Percentiles rank a stretch among this genome's conserved stretches.
These are phyloP conservation scores for Cercospora canescens DNA, from an alignment of 2,329 filamentous ascomycete species.

Conservation along the genomic window DNA sequence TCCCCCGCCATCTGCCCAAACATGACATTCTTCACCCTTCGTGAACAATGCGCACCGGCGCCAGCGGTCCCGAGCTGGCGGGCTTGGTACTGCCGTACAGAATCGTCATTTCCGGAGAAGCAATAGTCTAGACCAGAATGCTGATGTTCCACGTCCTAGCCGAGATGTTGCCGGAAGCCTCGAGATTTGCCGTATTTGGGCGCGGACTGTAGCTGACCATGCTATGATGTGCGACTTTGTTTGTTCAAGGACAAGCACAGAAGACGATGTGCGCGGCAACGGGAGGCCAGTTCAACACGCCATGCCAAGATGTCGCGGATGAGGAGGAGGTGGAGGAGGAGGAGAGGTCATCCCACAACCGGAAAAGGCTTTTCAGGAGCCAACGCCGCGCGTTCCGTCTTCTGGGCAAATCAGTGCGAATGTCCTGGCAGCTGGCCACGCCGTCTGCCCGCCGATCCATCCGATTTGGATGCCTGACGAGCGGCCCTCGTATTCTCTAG, in stretches of 20 bases:
- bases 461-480: background rate
- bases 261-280: background rate
- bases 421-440: background rate
- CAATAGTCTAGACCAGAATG: background rate
- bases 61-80: background rate
- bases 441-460: background rate
- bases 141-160: background rate
- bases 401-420: background rate
- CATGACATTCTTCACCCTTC: background rate
- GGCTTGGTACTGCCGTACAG: background rate
- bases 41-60: background rate
- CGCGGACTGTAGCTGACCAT: background rate
- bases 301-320: background rate
- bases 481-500: background rate
- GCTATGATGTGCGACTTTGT: background rate
- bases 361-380: background rate
- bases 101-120: background rate
- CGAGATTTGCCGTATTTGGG: background rate
- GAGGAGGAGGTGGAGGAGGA: too few relatives aligned
- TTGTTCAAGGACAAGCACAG: background rate
- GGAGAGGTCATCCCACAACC: background rate
- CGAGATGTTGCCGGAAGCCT: background rate
- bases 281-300: background rate
- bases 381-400: background rate
- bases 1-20: background rate